Evolutionary conservation across 495 filamentous ascomycete genomes (phyloP).

Genomic region (Daldinia decipiens): DNA sequence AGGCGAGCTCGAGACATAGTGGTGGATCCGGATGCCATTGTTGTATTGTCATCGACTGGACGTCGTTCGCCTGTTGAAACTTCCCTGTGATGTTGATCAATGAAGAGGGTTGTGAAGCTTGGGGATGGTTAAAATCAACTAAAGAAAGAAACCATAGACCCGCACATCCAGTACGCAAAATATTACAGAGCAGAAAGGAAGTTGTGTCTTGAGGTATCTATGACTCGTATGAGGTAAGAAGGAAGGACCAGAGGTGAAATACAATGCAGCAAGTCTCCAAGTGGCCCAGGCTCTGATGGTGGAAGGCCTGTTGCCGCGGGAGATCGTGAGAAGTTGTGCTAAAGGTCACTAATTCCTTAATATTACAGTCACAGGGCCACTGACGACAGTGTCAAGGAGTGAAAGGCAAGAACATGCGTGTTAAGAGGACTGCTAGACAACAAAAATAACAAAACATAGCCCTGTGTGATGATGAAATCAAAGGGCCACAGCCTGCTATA

Average conservation of each 20-base stretch:
- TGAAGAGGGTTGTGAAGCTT: background rate
- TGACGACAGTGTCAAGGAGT: background rate
- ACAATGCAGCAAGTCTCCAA: background rate
- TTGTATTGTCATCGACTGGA: background rate
- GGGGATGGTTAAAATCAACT: background rate
- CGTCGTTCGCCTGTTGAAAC: background rate
- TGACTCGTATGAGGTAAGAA: background rate
- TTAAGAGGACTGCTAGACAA: background rate
- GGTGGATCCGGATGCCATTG: background rate
- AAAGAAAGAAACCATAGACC: background rate
- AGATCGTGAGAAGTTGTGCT: background rate
- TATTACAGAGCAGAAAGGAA: background rate
- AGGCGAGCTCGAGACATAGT: background rate
- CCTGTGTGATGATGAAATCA: background rate
- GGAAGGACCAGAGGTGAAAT: background rate
- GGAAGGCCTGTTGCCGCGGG: background rate
- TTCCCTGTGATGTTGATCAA: background rate
- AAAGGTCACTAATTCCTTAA: background rate
- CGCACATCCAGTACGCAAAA: background rate
- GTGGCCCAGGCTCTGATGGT: background rate
- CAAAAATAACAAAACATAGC: background rate
- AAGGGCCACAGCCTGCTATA: background rate
- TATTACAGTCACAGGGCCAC: background rate
- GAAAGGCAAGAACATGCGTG: background rate
- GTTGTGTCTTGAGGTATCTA: background rate